These are phyloP conservation scores for Aciculosporium take DNA, from an alignment of 2,329 filamentous ascomycete genomes.

Conservation along the genomic window DNA sequence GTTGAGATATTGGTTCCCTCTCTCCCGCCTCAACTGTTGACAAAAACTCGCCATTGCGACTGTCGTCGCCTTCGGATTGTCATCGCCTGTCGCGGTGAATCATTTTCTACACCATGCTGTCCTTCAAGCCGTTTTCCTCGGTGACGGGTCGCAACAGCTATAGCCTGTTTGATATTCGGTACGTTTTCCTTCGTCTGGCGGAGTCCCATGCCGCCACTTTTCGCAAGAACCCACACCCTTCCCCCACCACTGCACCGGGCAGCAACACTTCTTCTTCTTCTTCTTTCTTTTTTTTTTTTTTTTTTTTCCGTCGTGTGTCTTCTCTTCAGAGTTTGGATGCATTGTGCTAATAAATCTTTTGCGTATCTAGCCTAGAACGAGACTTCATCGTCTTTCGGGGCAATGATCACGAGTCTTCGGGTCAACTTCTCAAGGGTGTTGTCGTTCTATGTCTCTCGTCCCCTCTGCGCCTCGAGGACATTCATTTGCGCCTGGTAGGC, in stretches of 20 bases:
- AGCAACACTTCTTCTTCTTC: background rate
- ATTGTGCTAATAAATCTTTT: background rate
- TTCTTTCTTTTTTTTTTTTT: background rate
- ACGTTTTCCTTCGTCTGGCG: slow-evolving; percentile 13
- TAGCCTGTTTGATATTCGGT: slow-evolving; percentile 46
- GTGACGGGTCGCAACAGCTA: slow-evolving; percentile 36
- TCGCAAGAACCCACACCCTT: background rate
- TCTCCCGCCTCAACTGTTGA: background rate
- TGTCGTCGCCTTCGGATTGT: background rate
- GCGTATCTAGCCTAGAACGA: slow-evolving; percentile 48
- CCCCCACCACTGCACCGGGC: background rate
- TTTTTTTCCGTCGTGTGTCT: background rate
- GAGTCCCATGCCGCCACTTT: background rate
- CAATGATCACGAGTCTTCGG: slow-evolving; percentile 58
- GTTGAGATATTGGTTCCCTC: background rate
- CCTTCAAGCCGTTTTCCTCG: slow-evolving; percentile 40
- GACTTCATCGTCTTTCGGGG: slow-evolving; percentile 71
- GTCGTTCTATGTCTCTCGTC: slow-evolving; percentile 60
- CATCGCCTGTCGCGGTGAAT: background rate
- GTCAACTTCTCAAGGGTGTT: slow-evolving; percentile 58
- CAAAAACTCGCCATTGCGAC: background rate
- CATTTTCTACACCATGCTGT: slow-evolving; percentile 30
- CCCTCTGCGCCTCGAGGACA: slow-evolving; percentile 55
- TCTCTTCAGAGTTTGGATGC: background rate
- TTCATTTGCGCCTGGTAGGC: slow-evolving; percentile 58